phyloP scores from a whole-genome alignment of 371 early-diverging fungal genomes.

The Encephalitozoon hellem region DNA sequence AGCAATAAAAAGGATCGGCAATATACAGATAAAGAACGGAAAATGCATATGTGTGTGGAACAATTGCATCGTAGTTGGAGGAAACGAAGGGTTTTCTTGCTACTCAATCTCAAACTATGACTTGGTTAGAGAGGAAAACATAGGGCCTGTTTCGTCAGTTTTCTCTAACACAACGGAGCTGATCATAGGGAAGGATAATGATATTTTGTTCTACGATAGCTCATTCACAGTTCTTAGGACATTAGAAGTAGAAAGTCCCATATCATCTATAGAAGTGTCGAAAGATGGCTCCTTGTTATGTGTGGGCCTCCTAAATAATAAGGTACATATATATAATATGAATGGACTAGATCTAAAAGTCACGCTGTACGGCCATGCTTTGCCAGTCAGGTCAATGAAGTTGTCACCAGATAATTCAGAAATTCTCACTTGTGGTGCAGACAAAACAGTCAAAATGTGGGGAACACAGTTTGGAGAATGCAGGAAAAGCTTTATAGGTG shows the following conservation, averaged over 20 bases:
- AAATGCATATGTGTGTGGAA: not conserved
- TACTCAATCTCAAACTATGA: slow-evolving; percentile 4
- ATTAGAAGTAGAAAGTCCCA: slow-evolving; percentile 31
- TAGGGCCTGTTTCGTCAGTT: not conserved
- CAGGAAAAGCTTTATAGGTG: slow-evolving; percentile 55
- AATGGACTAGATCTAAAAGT: slow-evolving; percentile 22
- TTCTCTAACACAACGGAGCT: not conserved
- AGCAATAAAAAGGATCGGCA: not conserved
- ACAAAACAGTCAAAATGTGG: slow-evolving; percentile 61
- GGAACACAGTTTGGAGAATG: slow-evolving; percentile 61
- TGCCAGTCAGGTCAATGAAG: slow-evolving; percentile 54
- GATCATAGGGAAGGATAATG: slow-evolving; percentile 5
- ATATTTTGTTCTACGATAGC: slow-evolving; percentile 1
- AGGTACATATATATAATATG: slow-evolving; percentile 47
- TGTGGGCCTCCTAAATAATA: slow-evolving; percentile 42
- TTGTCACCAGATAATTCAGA: slow-evolving; percentile 37
- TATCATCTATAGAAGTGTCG: slow-evolving; percentile 31
- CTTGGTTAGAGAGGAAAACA: not conserved
- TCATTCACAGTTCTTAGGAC: slow-evolving; percentile 4
- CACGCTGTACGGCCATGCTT: slow-evolving; percentile 59
- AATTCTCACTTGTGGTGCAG: slow-evolving; percentile 53
- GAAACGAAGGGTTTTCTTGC: not conserved
- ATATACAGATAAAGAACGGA: slow-evolving; percentile 15
- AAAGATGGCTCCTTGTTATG: slow-evolving; percentile 28
- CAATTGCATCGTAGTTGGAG: slow-evolving; percentile 6